phyloP scores from a whole-genome alignment of 106 monocot genomes.

The Dendrobium catenatum region DNA sequence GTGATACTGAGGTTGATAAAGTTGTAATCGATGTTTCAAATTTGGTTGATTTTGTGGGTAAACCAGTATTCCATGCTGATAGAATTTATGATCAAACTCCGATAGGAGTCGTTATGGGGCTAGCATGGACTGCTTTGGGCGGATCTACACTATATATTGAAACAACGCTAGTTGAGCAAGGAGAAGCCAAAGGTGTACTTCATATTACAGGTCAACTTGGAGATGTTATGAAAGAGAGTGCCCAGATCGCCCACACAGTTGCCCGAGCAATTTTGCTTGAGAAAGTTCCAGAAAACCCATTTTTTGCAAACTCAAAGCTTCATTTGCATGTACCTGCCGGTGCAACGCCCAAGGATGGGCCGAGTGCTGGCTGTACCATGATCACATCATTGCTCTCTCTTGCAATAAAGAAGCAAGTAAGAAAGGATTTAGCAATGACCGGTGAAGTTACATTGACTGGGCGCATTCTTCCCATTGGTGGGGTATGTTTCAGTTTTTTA shows the following conservation, averaged over 20 bases:
- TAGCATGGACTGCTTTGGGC: constrained; percentile 98
- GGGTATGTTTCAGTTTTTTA: constrained; percentile 41
- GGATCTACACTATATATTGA: constrained; percentile 94
- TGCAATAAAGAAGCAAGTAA: constrained; percentile 61
- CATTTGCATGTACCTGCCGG: constrained; percentile 85
- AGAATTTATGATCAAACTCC: constrained; percentile 87
- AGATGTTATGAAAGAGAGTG: constrained; percentile 98
- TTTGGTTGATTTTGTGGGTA: constrained; percentile 76
- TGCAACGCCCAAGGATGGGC: constrained; percentile 96
- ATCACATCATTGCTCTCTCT: constrained; percentile 90
- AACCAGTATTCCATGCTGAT: constrained; percentile 91
- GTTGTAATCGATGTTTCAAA: constrained; percentile 60
- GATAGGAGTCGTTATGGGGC: constrained; percentile 89
- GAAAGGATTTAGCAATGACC: constrained; percentile 90
- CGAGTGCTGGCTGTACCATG: constrained; percentile 99
- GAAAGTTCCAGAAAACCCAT: constrained; percentile 25
- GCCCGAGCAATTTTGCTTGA: constrained; percentile 62
- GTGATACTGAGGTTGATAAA: constrained; percentile 29
- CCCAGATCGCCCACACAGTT: constrained; percentile 94
- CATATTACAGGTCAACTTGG: constrained; percentile 90
- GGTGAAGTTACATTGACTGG: constrained; percentile 95
- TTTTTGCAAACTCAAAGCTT: constrained; percentile 39
- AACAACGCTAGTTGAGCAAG: constrained; percentile 66
- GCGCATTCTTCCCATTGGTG: constrained; percentile 89
- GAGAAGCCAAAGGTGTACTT: constrained; percentile 86